A percentile compares a stretch with the other conserved stretches of the same genome.
Evolutionary conservation across 768 basidiomycete species (phyloP).

Genomic region (Porphyrellus cyaneotinctus): DNA sequence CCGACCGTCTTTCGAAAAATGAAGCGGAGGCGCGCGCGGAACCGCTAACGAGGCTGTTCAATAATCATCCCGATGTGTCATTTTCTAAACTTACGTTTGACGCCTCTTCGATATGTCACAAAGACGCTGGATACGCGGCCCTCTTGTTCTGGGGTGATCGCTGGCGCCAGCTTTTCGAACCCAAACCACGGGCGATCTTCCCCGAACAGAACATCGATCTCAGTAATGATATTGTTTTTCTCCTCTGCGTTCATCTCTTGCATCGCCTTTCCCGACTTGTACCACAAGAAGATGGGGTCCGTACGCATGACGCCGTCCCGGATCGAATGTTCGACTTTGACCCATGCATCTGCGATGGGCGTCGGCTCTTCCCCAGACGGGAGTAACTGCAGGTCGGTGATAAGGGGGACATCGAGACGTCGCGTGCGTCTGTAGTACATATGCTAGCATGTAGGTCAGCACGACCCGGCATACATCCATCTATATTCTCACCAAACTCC

Average conservation of each 20-base stretch:
- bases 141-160: slow-evolving; percentile 45
- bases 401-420: slow-evolving; percentile 73
- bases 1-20: slow-evolving; percentile 77
- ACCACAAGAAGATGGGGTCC: slow-evolving; percentile 72
- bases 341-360: slow-evolving; percentile 52
- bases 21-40: slow-evolving; percentile 71
- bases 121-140: slow-evolving; percentile 50
- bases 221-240: slow-evolving; percentile 69
- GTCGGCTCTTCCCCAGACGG: slow-evolving; percentile 50
- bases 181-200: slow-evolving; percentile 83
- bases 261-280: slow-evolving; percentile 62
- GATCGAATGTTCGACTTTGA: slow-evolving; percentile 56
- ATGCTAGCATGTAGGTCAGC: slow-evolving; percentile 34
- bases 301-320: slow-evolving; percentile 57
- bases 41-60: slow-evolving; percentile 40
- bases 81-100: slow-evolving; percentile 53
- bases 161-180: slow-evolving; percentile 66
- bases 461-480: not conserved
- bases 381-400: slow-evolving; percentile 69
- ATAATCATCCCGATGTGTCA: not conserved
- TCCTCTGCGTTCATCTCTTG: slow-evolving; percentile 57
- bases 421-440: slow-evolving; percentile 85
- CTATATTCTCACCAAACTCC: slow-evolving; percentile 46
- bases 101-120: slow-evolving; percentile 66
- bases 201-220: slow-evolving; percentile 88